Evolutionary conservation across 176 grass and related monocot genomes (phyloP).

Genomic region (Carex littledalei): DNA sequence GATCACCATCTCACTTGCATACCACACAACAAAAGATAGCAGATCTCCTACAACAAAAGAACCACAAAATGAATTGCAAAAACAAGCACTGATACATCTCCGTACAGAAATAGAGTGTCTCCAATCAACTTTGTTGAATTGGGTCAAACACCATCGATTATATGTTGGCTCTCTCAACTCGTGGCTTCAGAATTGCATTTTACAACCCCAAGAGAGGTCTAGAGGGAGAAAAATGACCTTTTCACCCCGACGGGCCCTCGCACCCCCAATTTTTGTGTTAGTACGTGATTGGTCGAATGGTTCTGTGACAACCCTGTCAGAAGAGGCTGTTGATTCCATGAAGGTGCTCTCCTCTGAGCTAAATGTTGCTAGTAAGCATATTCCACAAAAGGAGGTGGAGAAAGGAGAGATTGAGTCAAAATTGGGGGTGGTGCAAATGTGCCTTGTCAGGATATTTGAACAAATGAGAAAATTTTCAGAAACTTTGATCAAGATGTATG

Average conservation of each 20-base stretch:
- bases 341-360: slow-evolving; percentile 32
- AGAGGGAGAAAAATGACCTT: slow-evolving; percentile 28
- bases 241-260: slow-evolving; percentile 39
- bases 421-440: slow-evolving; percentile 32
- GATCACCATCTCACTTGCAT: slow-evolving; percentile 40
- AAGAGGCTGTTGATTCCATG: slow-evolving; percentile 40
- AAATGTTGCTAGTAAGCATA: slow-evolving; percentile 29
- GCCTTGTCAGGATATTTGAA: slow-evolving; percentile 45
- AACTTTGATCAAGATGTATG: slow-evolving; percentile 37
- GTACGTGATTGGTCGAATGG: slow-evolving; percentile 37
- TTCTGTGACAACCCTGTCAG: slow-evolving; percentile 13
- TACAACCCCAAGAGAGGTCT: slow-evolving; percentile 41
- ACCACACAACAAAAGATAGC: slow-evolving; percentile 29
- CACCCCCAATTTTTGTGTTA: slow-evolving; percentile 58
- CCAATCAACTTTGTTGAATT: slow-evolving; percentile 36
- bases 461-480: slow-evolving; percentile 40
- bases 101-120: slow-evolving; percentile 43
- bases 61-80: slow-evolving; percentile 29
- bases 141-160: slow-evolving; percentile 41
- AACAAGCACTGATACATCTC: slow-evolving; percentile 34
- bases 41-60: slow-evolving; percentile 13
- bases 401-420: slow-evolving; percentile 18
- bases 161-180: slow-evolving; percentile 42
- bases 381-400: slow-evolving; percentile 3
- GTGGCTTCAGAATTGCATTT: slow-evolving; percentile 58